Conservation (phyloP, 768 basidiomycete species). For the Suillus spraguei region DNA sequence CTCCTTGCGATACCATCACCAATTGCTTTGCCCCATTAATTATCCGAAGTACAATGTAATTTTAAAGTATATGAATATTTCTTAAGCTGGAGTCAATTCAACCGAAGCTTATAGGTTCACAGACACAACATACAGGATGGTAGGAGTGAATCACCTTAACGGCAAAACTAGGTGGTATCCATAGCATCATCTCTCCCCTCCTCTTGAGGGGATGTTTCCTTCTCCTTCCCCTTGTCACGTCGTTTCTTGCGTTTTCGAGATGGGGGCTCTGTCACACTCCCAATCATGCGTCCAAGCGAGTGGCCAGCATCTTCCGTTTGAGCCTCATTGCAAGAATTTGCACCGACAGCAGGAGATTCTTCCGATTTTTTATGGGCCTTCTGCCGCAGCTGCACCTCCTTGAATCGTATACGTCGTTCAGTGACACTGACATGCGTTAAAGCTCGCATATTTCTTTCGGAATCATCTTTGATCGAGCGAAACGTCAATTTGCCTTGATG, state of each 20-base stretch:
- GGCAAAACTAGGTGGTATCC: not conserved
- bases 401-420: slow-evolving; percentile 71
- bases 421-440: slow-evolving; percentile 62
- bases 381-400: slow-evolving; percentile 59
- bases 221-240: slow-evolving; percentile 2
- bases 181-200: not conserved
- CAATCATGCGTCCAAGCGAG: slow-evolving; percentile 6
- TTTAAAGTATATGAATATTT: slow-evolving; percentile 7
- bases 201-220: not conserved
- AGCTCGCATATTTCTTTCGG: slow-evolving; percentile 51
- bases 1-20: slow-evolving; percentile 8
- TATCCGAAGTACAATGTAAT: slow-evolving; percentile 24
- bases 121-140: not conserved
- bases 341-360: not conserved
- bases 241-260: slow-evolving; percentile 5
- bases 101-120: not conserved
- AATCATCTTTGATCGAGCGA: slow-evolving; percentile 36
- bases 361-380: slow-evolving; percentile 30
- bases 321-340: not conserved
- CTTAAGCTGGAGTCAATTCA: slow-evolving; percentile 15
- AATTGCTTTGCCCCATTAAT: slow-evolving; percentile 16
- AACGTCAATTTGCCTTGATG: slow-evolving; percentile 12
- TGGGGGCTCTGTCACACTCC: not conserved
- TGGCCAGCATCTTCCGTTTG: not conserved
- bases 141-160: not conserved